Evolutionary conservation across 2,329 filamentous ascomycete species (phyloP), one percentile per base, ranked within the genome.

Genomic region (Geoglossum cookeanum): DNA sequence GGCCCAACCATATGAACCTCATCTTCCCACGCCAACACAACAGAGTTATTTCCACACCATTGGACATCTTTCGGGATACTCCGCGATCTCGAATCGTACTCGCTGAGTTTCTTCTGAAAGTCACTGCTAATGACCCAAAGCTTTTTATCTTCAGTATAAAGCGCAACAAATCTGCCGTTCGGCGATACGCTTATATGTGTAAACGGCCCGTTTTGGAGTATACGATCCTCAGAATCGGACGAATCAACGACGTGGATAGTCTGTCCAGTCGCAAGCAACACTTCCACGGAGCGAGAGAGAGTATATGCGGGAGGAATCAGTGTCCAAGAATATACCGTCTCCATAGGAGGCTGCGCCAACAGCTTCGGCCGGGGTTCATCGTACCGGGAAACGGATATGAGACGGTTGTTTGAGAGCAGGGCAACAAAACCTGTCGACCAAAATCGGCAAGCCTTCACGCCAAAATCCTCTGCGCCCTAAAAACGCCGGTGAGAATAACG

Each of bases 31-130:
- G 90, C 90, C 64, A 98, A 81, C 32, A 95, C 80, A 3, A 92
- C 85, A 13, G 90, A 88, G 69, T 97, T 91, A 64, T 92, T 91
- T 4, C 92, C 92, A 68, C 92, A 98, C 92, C 92, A 98, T 64
- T 92, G 84, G 60, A 98, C 78, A 61, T 92, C 87, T 64, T 87
- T 85, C 3, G 92, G 92, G 1, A 84, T 77, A 4, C 88, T 94
- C 68, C 84, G 85, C 8, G 87, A 90, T 62, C 83, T 83, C 0
- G 90, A 91, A 65, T 95, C 83, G 66, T 97, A 91, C 70, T 97
- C 90, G 66, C 89, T 91, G 60, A 95, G 75, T 58, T 90, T 84
- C 65, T 85, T 89, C 67, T 95, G 89, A 68, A 97, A 97, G 68
- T 98, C 91, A 65, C 88, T 91, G 53, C 87, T 92, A 55, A 97